phyloP scores from a whole-genome alignment of 1,284 basidiomycete genomes.

The Cutaneotrichosporon sp. region DNA sequence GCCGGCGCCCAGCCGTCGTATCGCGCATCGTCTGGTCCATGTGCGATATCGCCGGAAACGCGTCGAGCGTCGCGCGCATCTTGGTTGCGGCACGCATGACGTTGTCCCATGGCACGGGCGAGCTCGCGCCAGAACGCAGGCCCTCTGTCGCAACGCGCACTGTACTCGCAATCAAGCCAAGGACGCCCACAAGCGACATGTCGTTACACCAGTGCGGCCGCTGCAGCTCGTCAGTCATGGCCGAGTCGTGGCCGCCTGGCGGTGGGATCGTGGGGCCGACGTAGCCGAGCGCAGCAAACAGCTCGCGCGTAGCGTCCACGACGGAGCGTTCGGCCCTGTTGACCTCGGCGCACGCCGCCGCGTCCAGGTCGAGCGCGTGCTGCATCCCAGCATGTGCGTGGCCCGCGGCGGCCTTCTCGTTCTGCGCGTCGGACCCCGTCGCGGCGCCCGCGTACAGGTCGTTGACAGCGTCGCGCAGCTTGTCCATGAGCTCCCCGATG shows the following conservation, averaged over 20 bases:
- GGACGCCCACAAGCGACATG: constrained; percentile 33
- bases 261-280: constrained; percentile 35
- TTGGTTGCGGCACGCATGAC: constrained; percentile 36
- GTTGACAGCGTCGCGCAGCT: constrained; percentile 32
- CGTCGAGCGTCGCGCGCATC: constrained; percentile 31
- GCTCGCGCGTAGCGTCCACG: constrained; percentile 27
- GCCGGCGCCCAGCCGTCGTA: constrained; percentile 12
- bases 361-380: constrained; percentile 29
- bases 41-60: constrained; percentile 25
- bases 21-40: constrained; percentile 9
- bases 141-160: constrained; percentile 24
- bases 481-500: constrained; percentile 28
- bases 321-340: constrained; percentile 19
- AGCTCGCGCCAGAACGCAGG: background rate
- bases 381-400: constrained; percentile 25
- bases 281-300: constrained; percentile 40
- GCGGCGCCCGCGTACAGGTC: constrained; percentile 38
- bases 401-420: constrained; percentile 33
- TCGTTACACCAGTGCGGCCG: constrained; percentile 38
- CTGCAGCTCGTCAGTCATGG: constrained; percentile 23
- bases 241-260: constrained; percentile 6
- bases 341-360: constrained; percentile 14
- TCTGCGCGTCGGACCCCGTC: constrained; percentile 38
- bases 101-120: constrained; percentile 27
- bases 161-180: constrained; percentile 33